A percentile compares a stretch with the other conserved stretches of the same genome.
Evolutionary conservation across 345 rosid species (phyloP).

Genomic region (Eucalyptus curtisii): DNA sequence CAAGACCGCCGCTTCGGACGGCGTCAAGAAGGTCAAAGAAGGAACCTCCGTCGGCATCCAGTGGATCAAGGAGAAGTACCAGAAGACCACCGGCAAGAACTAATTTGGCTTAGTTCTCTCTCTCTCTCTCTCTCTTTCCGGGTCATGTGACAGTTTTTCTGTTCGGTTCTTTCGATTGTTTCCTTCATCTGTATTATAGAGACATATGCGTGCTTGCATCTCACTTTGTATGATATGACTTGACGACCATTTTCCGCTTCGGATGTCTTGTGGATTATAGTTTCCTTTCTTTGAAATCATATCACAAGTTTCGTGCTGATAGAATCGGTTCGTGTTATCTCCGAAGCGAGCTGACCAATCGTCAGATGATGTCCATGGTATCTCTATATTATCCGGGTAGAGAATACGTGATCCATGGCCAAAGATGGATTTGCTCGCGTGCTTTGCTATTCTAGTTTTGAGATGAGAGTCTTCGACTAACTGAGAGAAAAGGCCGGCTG

Average conservation of each 20-base stretch:
- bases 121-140: neutral
- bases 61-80: constrained; percentile 39
- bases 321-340: neutral
- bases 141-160: neutral
- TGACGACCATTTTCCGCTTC: neutral
- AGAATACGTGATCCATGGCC: neutral
- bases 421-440: neutral
- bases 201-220: neutral
- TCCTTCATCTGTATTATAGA: neutral
- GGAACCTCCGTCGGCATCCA: constrained; percentile 23
- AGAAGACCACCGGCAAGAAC: constrained; percentile 13
- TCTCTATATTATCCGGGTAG: neutral
- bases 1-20: constrained; percentile 19
- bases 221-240: neutral
- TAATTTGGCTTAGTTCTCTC: neutral
- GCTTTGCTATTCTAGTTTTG: neutral
- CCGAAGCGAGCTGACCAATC: neutral
- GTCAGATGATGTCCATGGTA: neutral
- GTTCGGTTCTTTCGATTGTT: neutral
- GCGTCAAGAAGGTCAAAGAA: constrained; percentile 27
- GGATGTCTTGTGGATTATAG: neutral
- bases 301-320: neutral
- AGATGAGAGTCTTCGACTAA: neutral
- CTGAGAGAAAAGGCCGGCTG: neutral
- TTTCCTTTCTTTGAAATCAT: neutral